A percentile compares a stretch with the other conserved stretches of the same genome.
Evolutionary conservation across 495 filamentous ascomycete species (phyloP).

Genomic region (Aspergillus sclerotiicarbonarius): DNA sequence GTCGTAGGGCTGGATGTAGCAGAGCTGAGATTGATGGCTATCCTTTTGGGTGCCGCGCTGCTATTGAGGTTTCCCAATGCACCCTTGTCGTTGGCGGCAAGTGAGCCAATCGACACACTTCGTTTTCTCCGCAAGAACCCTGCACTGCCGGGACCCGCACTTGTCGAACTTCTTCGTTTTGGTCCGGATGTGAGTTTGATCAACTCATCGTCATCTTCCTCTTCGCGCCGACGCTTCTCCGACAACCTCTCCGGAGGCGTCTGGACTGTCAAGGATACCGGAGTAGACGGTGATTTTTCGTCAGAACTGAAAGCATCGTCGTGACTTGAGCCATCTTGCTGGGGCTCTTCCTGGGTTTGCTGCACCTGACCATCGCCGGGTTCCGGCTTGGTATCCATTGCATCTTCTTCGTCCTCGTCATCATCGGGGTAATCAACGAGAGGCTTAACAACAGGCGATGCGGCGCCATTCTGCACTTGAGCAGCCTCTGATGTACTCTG

Average conservation of each 20-base stretch:
- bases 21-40: slow-evolving; percentile 48
- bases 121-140: slow-evolving; percentile 42
- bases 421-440: slow-evolving; percentile 91
- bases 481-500: slow-evolving; percentile 21
- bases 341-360: slow-evolving; percentile 16
- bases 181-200: slow-evolving; percentile 64
- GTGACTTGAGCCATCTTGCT: slow-evolving; percentile 17
- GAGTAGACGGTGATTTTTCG: slow-evolving; percentile 28
- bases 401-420: slow-evolving; percentile 70
- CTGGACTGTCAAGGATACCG: slow-evolving; percentile 31
- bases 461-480: slow-evolving; percentile 37
- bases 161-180: slow-evolving; percentile 61
- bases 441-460: slow-evolving; percentile 62
- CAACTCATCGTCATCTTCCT: slow-evolving; percentile 81
- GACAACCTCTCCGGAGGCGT: slow-evolving; percentile 71
- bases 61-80: slow-evolving; percentile 24
- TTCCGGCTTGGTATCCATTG: slow-evolving; percentile 50
- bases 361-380: slow-evolving; percentile 16
- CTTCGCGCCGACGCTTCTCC: slow-evolving; percentile 87
- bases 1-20: no score
- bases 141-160: slow-evolving; percentile 33
- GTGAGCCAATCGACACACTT: slow-evolving; percentile 35
- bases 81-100: slow-evolving; percentile 31
- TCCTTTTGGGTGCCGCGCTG: slow-evolving; percentile 45
- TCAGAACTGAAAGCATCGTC: slow-evolving; percentile 21